Percentiles rank a stretch among this genome's conserved stretches.
phyloP scores from a whole-genome alignment of 176 grass and related monocot species.

The Coix lacrymajobi region DNA sequence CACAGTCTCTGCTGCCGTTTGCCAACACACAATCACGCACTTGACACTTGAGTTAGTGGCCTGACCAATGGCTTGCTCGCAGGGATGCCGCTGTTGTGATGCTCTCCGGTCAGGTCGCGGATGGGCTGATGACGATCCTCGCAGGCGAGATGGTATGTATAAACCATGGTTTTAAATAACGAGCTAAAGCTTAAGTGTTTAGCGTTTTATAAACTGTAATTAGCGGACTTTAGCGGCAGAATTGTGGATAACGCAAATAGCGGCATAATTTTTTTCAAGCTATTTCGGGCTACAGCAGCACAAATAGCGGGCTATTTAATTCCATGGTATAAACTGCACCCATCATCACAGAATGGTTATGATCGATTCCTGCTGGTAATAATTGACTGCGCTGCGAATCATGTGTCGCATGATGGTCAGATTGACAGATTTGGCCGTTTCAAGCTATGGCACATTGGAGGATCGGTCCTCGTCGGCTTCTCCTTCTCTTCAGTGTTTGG shows the following conservation, averaged over 20 bases:
- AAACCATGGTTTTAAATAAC: too few relatives aligned
- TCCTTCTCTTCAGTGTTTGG: constrained; percentile 82
- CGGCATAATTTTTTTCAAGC: too few relatives aligned
- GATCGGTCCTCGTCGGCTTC: constrained; percentile 50
- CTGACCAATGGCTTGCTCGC: neutral
- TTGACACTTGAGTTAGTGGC: neutral
- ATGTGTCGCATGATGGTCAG: constrained; percentile 18
- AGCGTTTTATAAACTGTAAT: too few relatives aligned
- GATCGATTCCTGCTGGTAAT: neutral
- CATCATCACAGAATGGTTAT: neutral
- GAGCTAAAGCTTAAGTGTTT: too few relatives aligned
- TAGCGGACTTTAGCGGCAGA: too few relatives aligned
- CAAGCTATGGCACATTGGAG: constrained; percentile 75
- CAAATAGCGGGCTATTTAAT: too few relatives aligned
- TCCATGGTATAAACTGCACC: too few relatives aligned
- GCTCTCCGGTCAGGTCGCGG: constrained; percentile 72
- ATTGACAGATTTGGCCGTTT: constrained; percentile 61
- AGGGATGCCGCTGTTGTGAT: constrained; percentile 64
- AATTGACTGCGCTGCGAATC: neutral
- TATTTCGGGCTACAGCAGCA: too few relatives aligned
- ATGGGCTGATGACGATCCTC: constrained; percentile 53
- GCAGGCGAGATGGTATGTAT: constrained; percentile 72
- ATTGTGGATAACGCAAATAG: too few relatives aligned
- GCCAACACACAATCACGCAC: neutral
- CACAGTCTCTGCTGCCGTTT: neutral